Conservation (phyloP, 108 stramenopile genomes). For the Discostella pseudostelligera region DNA sequence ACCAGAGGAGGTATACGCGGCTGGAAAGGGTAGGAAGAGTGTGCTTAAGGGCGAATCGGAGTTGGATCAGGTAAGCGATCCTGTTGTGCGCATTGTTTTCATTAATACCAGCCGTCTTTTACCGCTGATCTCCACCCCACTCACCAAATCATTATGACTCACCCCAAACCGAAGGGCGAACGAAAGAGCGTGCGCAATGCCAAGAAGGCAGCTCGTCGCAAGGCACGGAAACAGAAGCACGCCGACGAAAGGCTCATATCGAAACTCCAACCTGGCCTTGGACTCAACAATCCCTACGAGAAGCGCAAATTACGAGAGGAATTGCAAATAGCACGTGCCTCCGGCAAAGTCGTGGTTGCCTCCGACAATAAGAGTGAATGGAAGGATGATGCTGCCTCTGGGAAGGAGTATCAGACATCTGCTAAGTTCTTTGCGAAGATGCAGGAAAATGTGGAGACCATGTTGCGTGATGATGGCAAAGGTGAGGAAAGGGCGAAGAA, state of each 20-base stretch:
- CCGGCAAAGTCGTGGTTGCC: slow-evolving; percentile 72
- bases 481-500: slow-evolving; percentile 36
- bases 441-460: slow-evolving; percentile 77
- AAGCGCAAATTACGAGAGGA: slow-evolving; percentile 88
- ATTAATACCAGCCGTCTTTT: not conserved
- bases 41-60: slow-evolving; percentile 87
- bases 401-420: slow-evolving; percentile 79
- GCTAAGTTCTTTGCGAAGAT: slow-evolving; percentile 88
- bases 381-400: slow-evolving; percentile 58
- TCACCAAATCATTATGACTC: not conserved
- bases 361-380: slow-evolving; percentile 46
- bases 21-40: slow-evolving; percentile 85
- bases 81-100: not conserved
- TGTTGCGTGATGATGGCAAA: slow-evolving; percentile 38
- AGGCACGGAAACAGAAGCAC: slow-evolving; percentile 81
- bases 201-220: slow-evolving; percentile 91
- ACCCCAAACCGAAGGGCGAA: slow-evolving; percentile 54
- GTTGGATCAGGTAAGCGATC: slow-evolving; percentile 54
- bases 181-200: slow-evolving; percentile 83
- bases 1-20: slow-evolving; percentile 92
- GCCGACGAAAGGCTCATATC: slow-evolving; percentile 90
- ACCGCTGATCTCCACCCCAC: not conserved
- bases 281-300: slow-evolving; percentile 94
- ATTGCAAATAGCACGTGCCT: slow-evolving; percentile 77
- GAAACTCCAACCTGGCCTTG: slow-evolving; percentile 88